Percentiles rank a stretch among this genome's conserved stretches.
Conservation (phyloP, 2,329 filamentous ascomycete species). For the Chalara sp. region DNA sequence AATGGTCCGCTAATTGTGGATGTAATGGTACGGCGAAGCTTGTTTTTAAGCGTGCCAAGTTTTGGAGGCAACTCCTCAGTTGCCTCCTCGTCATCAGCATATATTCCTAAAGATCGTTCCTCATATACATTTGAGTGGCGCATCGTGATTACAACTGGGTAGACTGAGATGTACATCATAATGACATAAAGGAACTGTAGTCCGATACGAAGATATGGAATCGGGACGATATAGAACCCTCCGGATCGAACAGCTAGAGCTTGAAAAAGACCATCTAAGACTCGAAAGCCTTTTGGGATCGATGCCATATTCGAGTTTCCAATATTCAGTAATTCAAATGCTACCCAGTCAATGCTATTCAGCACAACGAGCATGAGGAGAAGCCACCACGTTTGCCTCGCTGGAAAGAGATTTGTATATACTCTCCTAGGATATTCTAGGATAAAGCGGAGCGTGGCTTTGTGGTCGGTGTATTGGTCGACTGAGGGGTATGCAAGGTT, state of each 20-base stretch:
- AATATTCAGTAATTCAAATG: conserved; percentile 60
- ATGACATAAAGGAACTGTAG: conserved; percentile 54
- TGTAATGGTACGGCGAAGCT: conserved; percentile 5
- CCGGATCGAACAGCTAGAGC: conserved; percentile 57
- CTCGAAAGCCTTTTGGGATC: conserved; percentile 45
- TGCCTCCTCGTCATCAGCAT: conserved; percentile 23
- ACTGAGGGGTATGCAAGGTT: conserved; percentile 31
- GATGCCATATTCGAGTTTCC: conserved; percentile 48
- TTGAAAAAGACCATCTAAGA: conserved; percentile 61
- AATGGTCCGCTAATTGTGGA: conserved; percentile 4
- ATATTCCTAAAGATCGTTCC: conserved; percentile 58
- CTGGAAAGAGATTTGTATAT: conserved; percentile 59
- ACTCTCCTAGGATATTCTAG: conserved; percentile 50
- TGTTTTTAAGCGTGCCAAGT: conserved; percentile 1
- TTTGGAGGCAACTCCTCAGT: not conserved
- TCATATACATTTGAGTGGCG: conserved; percentile 68
- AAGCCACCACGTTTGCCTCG: conserved; percentile 59
- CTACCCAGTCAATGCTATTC: conserved; percentile 57
- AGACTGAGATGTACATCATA: conserved; percentile 62
- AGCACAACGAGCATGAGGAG: conserved; percentile 52
- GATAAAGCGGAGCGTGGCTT: conserved; percentile 33
- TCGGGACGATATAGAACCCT: conserved; percentile 59
- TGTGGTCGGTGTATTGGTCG: conserved; percentile 24
- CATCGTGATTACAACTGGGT: conserved; percentile 56
- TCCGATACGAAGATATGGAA: conserved; percentile 47